Conservation (phyloP, 768 basidiomycete genomes). For the Naganishia randhawae region DNA sequence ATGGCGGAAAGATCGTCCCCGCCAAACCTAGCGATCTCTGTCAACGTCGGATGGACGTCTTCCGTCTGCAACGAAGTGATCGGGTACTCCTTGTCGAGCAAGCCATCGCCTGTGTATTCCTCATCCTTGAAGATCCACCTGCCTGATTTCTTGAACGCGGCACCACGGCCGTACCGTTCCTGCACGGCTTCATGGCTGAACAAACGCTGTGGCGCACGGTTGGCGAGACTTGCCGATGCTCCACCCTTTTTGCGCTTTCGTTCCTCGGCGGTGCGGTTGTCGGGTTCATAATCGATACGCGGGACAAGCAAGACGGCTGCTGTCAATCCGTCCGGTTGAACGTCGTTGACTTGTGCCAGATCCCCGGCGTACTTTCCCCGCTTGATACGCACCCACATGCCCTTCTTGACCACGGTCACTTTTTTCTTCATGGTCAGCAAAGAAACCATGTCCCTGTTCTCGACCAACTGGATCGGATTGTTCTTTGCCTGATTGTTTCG, state of each 20-base stretch:
- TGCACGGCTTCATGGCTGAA: slow-evolving; percentile 85
- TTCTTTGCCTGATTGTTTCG: slow-evolving; percentile 46
- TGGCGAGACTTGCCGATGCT: slow-evolving; percentile 52
- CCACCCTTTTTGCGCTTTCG: slow-evolving; percentile 73
- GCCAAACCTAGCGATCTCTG: slow-evolving; percentile 90
- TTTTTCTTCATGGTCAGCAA: slow-evolving; percentile 93
- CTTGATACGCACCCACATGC: slow-evolving; percentile 91
- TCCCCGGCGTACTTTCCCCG: slow-evolving; percentile 92
- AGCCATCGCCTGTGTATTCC: slow-evolving; percentile 80
- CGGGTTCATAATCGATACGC: slow-evolving; percentile 92
- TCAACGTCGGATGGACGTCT: slow-evolving; percentile 88
- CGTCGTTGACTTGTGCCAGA: slow-evolving; percentile 88
- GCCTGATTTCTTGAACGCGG: slow-evolving; percentile 57
- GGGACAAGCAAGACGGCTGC: slow-evolving; percentile 90
- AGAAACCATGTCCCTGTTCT: slow-evolving; percentile 78
- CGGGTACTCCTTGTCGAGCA: slow-evolving; percentile 93
- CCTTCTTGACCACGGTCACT: slow-evolving; percentile 73
- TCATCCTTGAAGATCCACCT: slow-evolving; percentile 85
- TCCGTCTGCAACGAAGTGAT: slow-evolving; percentile 72
- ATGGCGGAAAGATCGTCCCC: slow-evolving; percentile 55
- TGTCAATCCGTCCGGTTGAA: slow-evolving; percentile 77
- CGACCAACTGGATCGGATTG: slow-evolving; percentile 58
- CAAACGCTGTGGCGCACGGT: slow-evolving; percentile 79
- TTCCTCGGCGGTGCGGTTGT: slow-evolving; percentile 59
- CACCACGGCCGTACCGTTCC: slow-evolving; percentile 71